Base-by-base conservation (phyloP, 371 early-diverging fungal species). In the Vairimorpha necatrix region DNA sequence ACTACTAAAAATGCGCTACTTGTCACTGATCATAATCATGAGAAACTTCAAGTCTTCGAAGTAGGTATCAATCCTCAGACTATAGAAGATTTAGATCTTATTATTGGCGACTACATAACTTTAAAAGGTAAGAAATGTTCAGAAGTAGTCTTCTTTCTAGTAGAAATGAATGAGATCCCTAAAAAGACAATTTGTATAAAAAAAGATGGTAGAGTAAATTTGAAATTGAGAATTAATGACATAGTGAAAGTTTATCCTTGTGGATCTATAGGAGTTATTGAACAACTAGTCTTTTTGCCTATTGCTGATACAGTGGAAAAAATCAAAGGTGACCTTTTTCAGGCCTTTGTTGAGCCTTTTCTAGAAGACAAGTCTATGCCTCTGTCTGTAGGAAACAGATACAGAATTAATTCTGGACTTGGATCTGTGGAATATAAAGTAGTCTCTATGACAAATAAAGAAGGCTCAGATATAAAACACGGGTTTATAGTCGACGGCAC, bases 271-370 rank as follows among this genome's bases (percentile, higher is more conserved):
- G 91, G 92, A 83, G 92, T 92, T 83, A 95, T 95, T 75, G 89
- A 89, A 80, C 89, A 93, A 72, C 90, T 96, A 77, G 93, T 92
- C 67, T 94, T 98, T 28, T 86, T 95, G 46, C 98, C 98, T 36
- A 93, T 98, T 54, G 94, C 95, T 81, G 99, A 99, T 84, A 93
- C 96, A 61, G 88, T 95, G 53, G 96, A 95, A 84, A 95, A 94
- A 38, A 87, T 98, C 66, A 90, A 92, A 50, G 96, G 97, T 56
- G 91, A 95, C 84, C 86, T 96, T 74, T 98, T 96, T 83, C 94
- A 95, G 75, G 91, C 92, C 34, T 94, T 91, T 87, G 87, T 96
- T 66, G 94, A 94, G 24, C 95, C 95, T 85, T 98, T 96, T 85
- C 82, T 94, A 83, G 94, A 95, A 82, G 92, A 93, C 50, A 91